These are phyloP conservation scores for Euryodendron excelsum DNA, from an alignment of 148 eudicot species.

Conservation along the genomic window DNA sequence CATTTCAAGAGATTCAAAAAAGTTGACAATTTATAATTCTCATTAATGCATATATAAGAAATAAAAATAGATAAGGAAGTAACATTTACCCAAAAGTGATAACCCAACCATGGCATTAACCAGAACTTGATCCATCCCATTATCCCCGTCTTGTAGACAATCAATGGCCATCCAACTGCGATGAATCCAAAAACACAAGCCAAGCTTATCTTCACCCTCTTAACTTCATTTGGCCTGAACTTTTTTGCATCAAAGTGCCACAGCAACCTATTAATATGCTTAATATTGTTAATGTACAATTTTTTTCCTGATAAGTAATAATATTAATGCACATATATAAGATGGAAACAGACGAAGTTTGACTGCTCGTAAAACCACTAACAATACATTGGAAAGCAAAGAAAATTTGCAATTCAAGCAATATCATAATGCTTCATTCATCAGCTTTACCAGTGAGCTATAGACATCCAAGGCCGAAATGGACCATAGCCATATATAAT, in stretches of 20 bases:
- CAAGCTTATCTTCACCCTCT: conserved; percentile 81
- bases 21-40: no score
- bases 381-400: neutral
- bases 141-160: conserved; percentile 63
- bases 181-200: conserved; percentile 81
- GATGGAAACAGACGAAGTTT: neutral
- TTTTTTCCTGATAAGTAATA: no score
- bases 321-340: no score
- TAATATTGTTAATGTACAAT: neutral
- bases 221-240: conserved; percentile 72
- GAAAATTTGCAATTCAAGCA: neutral
- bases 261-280: conserved; percentile 45
- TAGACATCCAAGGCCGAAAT: conserved; percentile 81
- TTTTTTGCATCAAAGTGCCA: conserved; percentile 74
- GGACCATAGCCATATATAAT: conserved; percentile 81
- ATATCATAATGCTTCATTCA: neutral
- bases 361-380: neutral
- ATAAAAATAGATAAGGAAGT: neutral
- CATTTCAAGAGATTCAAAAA: no score
- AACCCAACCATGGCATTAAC: conserved; percentile 98
- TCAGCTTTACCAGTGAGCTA: conserved; percentile 73
- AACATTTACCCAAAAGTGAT: conserved; percentile 88
- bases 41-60: no score
- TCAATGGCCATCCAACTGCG: conserved; percentile 84
- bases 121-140: conserved; percentile 93